Evolutionary conservation across 352 stramenopile species (phyloP).

Genomic region (Phytophthora quininea): DNA sequence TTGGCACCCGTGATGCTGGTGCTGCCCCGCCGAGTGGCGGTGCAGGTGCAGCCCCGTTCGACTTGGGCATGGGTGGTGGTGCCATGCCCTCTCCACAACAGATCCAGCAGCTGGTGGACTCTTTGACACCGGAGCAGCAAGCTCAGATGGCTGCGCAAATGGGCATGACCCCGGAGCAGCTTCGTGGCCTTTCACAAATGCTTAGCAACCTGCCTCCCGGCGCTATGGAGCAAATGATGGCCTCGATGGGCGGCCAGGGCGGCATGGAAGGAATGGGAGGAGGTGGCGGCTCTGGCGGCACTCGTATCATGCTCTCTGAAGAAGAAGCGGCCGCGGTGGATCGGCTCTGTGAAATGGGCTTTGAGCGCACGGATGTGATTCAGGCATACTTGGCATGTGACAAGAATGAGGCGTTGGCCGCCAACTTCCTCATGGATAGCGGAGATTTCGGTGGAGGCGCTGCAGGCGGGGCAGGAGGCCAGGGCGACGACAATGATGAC

Average conservation of each 20-base stretch:
- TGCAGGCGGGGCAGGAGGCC: slow-evolving; percentile 44
- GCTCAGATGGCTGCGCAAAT: slow-evolving; percentile 85
- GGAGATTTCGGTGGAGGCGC: slow-evolving; percentile 60
- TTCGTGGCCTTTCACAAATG: slow-evolving; percentile 88
- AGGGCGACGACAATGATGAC: slow-evolving; percentile 83
- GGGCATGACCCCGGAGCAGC: slow-evolving; percentile 85
- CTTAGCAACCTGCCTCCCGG: slow-evolving; percentile 82
- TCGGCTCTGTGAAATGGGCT: slow-evolving; percentile 86
- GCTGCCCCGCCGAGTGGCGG: slow-evolving; percentile 30
- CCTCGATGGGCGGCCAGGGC: slow-evolving; percentile 68
- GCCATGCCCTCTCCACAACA: slow-evolving; percentile 82
- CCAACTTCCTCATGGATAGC: slow-evolving; percentile 98
- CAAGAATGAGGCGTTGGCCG: slow-evolving; percentile 99
- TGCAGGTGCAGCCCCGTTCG: slow-evolving; percentile 47
- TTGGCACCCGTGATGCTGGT: slow-evolving; percentile 53
- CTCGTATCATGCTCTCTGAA: slow-evolving; percentile 81
- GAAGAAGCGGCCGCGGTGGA: slow-evolving; percentile 82
- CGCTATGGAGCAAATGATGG: slow-evolving; percentile 89
- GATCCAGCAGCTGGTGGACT: slow-evolving; percentile 85
- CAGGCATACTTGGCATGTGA: slow-evolving; percentile 99
- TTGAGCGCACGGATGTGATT: slow-evolving; percentile 91
- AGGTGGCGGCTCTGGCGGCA: slow-evolving; percentile 39
- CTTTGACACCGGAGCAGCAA: slow-evolving; percentile 77
- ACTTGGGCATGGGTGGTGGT: slow-evolving; percentile 49
- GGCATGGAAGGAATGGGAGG: slow-evolving; percentile 52